Base-by-base conservation (phyloP, 2,329 filamentous ascomycete species). In the Neonectria hederae region DNA sequence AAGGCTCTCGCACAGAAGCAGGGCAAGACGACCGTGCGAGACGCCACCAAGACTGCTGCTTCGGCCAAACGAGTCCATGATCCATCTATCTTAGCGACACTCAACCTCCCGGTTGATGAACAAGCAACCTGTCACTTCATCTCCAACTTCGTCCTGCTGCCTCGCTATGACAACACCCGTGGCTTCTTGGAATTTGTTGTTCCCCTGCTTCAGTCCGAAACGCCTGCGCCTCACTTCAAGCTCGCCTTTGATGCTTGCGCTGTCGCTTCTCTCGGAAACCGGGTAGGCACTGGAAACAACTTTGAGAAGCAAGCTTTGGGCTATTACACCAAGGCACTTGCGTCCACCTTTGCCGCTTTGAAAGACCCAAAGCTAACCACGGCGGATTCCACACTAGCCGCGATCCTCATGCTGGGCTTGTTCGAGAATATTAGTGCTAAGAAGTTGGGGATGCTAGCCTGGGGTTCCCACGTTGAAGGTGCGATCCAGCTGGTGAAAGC, bases 391-490 rank as follows among this genome's bases (percentile, higher is more conserved):
- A 89, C 87, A 0, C 71, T 90, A 13, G 87, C 86, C 2, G 82
- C 87, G 0, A 86, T 90, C 17, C 76, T 90, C 32, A 76, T 90
- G 62, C 74, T 90, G 26, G 86, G 87, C 0, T 78, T 89, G 22
- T 90, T 87, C 65, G 88, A 90, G 77, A 86, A 83, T 59, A 88
- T 89, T 48, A 84, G 83, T 0, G 83, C 85, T 13, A 84, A 83
- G 62, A 82, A 85, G 56, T 76, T 86, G 54, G 85, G 83, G 35
- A 83, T 84, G 72, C 78, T 84, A 59, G 86, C 87, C 2, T 90
- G 88, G 88, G 86, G 86, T 4, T 87, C 87, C 10, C 88, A 90
- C 69, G 83, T 87, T n/a, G 85, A 89, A 64, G 88, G 87, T 3
- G 88, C 88, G n/a, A 84, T 89, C 32, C 84, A 87, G 67, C 78